Evolutionary conservation across 2,329 filamentous ascomycete species (phyloP).

Genomic region (Sodiomyces alkalinus): DNA sequence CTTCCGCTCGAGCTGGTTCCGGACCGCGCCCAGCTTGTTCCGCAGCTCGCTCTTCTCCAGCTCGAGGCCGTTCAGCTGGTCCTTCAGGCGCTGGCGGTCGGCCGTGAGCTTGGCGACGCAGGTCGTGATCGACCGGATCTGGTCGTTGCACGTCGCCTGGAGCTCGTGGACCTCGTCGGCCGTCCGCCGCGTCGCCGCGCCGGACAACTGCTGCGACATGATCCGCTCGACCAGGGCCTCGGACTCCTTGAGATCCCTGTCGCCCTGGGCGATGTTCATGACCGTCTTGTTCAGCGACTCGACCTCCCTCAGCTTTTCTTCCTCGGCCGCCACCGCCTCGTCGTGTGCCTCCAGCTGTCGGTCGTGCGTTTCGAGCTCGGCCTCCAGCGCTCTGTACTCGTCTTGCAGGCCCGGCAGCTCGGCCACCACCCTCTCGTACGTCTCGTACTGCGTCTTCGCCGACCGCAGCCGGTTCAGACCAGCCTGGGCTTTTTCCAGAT

Average conservation of each 20-base stretch:
- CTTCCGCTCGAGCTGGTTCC: constrained; percentile 71
- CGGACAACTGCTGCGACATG: constrained; percentile 58
- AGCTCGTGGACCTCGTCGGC: constrained; percentile 75
- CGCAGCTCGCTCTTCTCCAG: constrained; percentile 61
- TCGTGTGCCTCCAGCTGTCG: constrained; percentile 54
- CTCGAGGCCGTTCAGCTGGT: constrained; percentile 55
- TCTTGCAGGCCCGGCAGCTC: constrained; percentile 57
- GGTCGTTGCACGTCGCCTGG: constrained; percentile 50
- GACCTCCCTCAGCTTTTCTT: constrained; percentile 53
- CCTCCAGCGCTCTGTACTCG: constrained; percentile 45
- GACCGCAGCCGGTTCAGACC: constrained; percentile 44
- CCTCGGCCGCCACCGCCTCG: constrained; percentile 44
- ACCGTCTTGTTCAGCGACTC: constrained; percentile 67
- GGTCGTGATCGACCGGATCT: constrained; percentile 47
- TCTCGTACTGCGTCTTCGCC: constrained; percentile 56
- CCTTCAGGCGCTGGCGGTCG: constrained; percentile 58
- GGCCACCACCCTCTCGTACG: constrained; percentile 51
- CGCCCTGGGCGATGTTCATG: constrained; percentile 55
- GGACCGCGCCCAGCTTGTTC: constrained; percentile 54
- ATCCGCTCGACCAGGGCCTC: constrained; percentile 62
- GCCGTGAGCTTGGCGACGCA: constrained; percentile 48
- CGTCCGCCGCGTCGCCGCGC: constrained; percentile 50
- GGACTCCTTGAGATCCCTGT: constrained; percentile 56
- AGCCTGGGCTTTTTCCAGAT: constrained; percentile 34
- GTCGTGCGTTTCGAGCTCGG: constrained; percentile 44